Base-by-base conservation (phyloP, 495 filamentous ascomycete species). In the Neurospora sp. region DNA sequence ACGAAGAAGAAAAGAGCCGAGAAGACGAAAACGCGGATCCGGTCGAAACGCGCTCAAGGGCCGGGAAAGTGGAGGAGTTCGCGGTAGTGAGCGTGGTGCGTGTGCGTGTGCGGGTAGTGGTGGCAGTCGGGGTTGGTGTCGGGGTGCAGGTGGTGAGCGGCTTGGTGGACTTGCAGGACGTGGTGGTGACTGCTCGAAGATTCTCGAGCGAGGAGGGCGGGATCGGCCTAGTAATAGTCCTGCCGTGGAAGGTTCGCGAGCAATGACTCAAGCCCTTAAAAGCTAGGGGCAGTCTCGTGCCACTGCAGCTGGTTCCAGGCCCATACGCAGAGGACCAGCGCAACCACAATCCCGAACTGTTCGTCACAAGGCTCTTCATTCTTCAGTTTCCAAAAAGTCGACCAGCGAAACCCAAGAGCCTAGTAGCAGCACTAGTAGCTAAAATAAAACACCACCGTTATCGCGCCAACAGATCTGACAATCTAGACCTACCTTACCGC, bases 201-300 rank as follows among this genome's bases (percentile, higher is more conserved):
- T 81, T 81, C 80, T 78, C 78, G 79, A 81, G 73, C 27, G 40
- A 69, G 69, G 68, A 22, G 42, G 72, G 79, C 77, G 80, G 78
- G 75, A 75, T 74, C 53, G 74, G 74, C 69, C 76, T 72, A 76
- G 72, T 81, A 78, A 78, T 81, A 53, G 27, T 35, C 53, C 53
- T 65, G 48, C 48, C 48, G 78, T 81, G 76, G 80, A 81, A 80
- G 75, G 74, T 78, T 81, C 80, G 79, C 75, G 79, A 76, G 72
- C 74, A 78, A 81, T 81, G 80, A 81, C 79, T 81, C 80, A 81
- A 80, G 77, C 73, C 40, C 71, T 74, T 75, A 79, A 78, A 81
- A 79, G 76, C 75, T 72, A 76, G 74, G 70, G 70, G 71, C 70
- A 70, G 76, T 76, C 78, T 75, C 74, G 72, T 70, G 68, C 70